These are phyloP conservation scores for Pichia ethanolica DNA, from an alignment of 805 yeast genomes.

Conservation along the genomic window DNA sequence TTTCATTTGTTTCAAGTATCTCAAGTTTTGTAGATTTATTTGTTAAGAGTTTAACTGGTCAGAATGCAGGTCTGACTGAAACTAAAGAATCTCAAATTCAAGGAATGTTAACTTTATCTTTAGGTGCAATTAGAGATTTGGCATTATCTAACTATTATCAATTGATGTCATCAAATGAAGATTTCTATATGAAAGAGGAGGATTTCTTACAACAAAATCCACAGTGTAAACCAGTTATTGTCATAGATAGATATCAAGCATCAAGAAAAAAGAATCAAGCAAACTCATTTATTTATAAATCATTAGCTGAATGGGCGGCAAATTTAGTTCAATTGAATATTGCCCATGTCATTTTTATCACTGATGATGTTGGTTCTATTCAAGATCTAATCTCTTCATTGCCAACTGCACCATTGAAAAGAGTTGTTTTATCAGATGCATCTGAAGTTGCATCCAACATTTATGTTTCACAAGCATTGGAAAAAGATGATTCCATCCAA, in stretches of 20 bases:
- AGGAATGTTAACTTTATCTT: conserved; percentile 65
- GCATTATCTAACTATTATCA: conserved; percentile 38
- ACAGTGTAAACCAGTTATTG: conserved; percentile 76
- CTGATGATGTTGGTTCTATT: conserved; percentile 76
- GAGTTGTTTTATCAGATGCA: conserved; percentile 74
- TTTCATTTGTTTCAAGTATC: conserved; percentile 83
- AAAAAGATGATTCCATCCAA: conserved; percentile 9
- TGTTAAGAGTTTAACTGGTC: conserved; percentile 88
- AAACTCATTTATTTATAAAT: conserved; percentile 61
- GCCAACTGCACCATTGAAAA: conserved; percentile 83
- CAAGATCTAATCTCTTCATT: conserved; percentile 62
- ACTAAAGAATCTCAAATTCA: conserved; percentile 74
- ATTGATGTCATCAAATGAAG: conserved; percentile 19
- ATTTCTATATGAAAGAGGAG: conserved; percentile 49
- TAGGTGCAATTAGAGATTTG: conserved; percentile 66
- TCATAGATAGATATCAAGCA: conserved; percentile 62
- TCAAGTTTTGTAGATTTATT: conserved; percentile 76
- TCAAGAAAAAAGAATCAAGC: conserved; percentile 47
- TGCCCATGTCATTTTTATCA: conserved; percentile 85
- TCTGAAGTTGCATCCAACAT: conserved; percentile 58
- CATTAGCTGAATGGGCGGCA: conserved; percentile 86
- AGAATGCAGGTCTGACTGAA: conserved; percentile 84
- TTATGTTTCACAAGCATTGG: conserved; percentile 57
- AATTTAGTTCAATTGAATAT: conserved; percentile 63
- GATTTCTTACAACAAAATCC: conserved; percentile 82